Percentiles rank a stretch among this genome's conserved stretches.
These are phyloP conservation scores for Trifolium pratense DNA, from an alignment of 306 rosid genomes.

Conservation along the genomic window DNA sequence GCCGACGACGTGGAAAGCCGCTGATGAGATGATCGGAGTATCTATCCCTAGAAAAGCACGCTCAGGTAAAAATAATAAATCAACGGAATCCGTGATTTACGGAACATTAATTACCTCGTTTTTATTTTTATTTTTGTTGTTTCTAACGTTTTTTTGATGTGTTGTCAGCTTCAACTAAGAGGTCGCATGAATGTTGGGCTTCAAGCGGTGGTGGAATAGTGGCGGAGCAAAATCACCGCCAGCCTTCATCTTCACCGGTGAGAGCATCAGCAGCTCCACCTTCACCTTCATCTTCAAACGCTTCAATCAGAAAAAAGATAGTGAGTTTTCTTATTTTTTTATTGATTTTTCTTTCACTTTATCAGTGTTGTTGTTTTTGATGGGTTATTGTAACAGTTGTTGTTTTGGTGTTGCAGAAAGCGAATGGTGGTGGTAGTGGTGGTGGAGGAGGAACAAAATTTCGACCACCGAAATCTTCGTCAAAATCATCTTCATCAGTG, in stretches of 20 bases:
- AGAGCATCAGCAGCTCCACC: slow-evolving; percentile 64
- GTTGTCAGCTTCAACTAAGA: slow-evolving; percentile 77
- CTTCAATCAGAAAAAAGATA: slow-evolving; percentile 73
- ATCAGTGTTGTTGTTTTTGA: background rate
- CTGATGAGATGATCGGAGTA: slow-evolving; percentile 98
- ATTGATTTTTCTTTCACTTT: background rate
- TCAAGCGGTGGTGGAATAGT: slow-evolving; percentile 61
- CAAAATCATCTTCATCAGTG: slow-evolving; percentile 60
- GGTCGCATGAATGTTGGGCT: slow-evolving; percentile 94
- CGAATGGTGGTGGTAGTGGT: slow-evolving; percentile 64
- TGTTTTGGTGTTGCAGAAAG: slow-evolving; percentile 61
- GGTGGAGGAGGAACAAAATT: slow-evolving; percentile 84
- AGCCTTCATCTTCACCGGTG: slow-evolving; percentile 84
- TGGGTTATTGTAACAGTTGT: slow-evolving; percentile 41
- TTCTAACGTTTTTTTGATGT: background rate
- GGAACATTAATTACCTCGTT: background rate
- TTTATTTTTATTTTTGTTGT: background rate
- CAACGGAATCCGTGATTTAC: background rate
- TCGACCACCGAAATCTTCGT: slow-evolving; percentile 67
- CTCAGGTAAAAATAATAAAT: slow-evolving; percentile 59
- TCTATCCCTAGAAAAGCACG: slow-evolving; percentile 94
- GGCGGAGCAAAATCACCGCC: slow-evolving; percentile 69
- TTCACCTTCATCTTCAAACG: slow-evolving; percentile 87
- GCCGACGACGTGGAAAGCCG: slow-evolving; percentile 72
- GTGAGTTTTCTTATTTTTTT: slow-evolving; percentile 54